Conservation (phyloP, 2,329 filamentous ascomycete genomes). For the Aschersonia sp. region DNA sequence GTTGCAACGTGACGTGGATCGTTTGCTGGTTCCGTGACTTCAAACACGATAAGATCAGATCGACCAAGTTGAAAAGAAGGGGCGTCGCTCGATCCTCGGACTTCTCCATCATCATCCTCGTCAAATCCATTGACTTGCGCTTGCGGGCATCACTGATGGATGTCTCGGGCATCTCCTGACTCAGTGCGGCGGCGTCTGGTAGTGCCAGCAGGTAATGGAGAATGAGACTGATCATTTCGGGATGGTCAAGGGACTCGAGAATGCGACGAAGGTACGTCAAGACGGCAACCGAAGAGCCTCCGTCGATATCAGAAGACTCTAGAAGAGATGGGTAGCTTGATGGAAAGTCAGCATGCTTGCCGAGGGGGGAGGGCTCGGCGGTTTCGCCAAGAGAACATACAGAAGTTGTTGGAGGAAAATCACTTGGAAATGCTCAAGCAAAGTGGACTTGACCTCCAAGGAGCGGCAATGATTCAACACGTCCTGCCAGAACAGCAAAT, state of each 20-base stretch:
- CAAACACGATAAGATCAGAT: slow-evolving; percentile 76
- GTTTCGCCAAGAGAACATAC: slow-evolving; percentile 31
- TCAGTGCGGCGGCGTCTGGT: slow-evolving; percentile 35
- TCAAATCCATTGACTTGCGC: slow-evolving; percentile 77
- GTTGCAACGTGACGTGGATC: slow-evolving; percentile 73
- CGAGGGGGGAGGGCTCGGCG: background rate
- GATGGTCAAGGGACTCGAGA: slow-evolving; percentile 80
- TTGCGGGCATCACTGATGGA: slow-evolving; percentile 57
- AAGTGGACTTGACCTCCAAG: slow-evolving; percentile 76
- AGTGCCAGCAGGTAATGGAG: slow-evolving; percentile 83
- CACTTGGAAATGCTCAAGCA: slow-evolving; percentile 94
- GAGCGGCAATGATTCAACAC: slow-evolving; percentile 92
- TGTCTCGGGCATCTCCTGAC: slow-evolving; percentile 25
- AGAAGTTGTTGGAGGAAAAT: slow-evolving; percentile 90
- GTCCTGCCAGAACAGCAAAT: slow-evolving; percentile 96
- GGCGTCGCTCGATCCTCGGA: slow-evolving; percentile 64
- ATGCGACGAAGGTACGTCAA: slow-evolving; percentile 86
- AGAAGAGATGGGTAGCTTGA: slow-evolving; percentile 81
- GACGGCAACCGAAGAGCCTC: slow-evolving; percentile 90
- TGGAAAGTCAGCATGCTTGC: background rate
- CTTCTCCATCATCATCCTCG: slow-evolving; percentile 64
- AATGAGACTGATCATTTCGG: slow-evolving; percentile 87
- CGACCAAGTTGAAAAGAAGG: slow-evolving; percentile 81
- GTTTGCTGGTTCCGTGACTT: slow-evolving; percentile 79
- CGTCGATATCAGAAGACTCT: slow-evolving; percentile 93